These are phyloP conservation scores for Tolypocladium paradoxum DNA, from an alignment of 2,329 filamentous ascomycete species.

Conservation along the genomic window DNA sequence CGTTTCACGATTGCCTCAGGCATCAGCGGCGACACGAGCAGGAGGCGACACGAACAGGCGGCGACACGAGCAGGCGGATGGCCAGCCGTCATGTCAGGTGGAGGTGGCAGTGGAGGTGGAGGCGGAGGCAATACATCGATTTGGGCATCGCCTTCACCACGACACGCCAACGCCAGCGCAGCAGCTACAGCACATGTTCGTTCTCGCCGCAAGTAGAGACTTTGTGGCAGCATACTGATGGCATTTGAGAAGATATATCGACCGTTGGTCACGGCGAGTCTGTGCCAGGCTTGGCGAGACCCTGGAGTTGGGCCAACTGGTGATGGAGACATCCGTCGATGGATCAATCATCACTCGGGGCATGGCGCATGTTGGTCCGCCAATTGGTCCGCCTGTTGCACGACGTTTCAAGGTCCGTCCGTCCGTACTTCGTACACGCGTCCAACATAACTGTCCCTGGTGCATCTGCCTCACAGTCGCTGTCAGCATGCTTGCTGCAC, in stretches of 20 bases:
- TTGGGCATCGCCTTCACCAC: neutral
- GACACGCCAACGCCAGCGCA: neutral
- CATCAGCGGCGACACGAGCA: neutral
- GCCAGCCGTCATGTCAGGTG: neutral
- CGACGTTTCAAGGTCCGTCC: too few relatives aligned
- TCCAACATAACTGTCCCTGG: neutral
- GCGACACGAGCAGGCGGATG: neutral
- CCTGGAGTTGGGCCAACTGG: neutral
- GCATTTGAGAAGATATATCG: too few relatives aligned
- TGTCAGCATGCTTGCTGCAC: neutral
- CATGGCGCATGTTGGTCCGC: neutral
- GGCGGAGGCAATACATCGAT: neutral
- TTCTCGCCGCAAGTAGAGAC: neutral
- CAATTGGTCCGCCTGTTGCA: neutral
- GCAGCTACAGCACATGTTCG: neutral
- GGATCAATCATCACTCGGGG: too few relatives aligned
- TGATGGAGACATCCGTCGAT: neutral
- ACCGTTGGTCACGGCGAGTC: too few relatives aligned
- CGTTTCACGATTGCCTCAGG: neutral
- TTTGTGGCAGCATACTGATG: too few relatives aligned
- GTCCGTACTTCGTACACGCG: too few relatives aligned
- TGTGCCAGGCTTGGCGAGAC: too few relatives aligned
- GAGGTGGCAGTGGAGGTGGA: neutral
- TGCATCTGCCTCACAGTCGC: neutral
- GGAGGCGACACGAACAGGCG: neutral